phyloP scores from a whole-genome alignment of 2,329 filamentous ascomycete genomes.

The Fusarium staphyleae region DNA sequence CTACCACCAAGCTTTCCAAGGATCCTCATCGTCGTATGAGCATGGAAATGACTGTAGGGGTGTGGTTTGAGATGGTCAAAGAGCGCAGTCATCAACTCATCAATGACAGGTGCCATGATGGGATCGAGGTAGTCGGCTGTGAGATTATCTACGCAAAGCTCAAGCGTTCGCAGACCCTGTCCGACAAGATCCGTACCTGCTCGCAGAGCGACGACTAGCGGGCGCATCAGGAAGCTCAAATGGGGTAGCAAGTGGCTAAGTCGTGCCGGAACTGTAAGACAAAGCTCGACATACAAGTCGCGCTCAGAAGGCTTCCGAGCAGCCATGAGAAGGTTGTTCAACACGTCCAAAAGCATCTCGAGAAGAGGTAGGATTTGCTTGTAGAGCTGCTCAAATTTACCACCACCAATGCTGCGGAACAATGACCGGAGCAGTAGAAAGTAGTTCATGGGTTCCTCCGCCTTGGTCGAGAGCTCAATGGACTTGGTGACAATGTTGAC shows the following conservation, averaged over 20 bases:
- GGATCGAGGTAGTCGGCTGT: conserved; percentile 98
- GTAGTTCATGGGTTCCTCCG: conserved; percentile 98
- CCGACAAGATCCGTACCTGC: conserved; percentile 93
- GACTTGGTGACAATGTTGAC: conserved; percentile 97
- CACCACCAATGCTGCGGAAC: conserved; percentile 95
- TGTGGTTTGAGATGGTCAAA: conserved; percentile 95
- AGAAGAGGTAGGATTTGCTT: conserved; percentile 96
- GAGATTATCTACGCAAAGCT: conserved; percentile 97
- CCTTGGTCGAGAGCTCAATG: conserved; percentile 93
- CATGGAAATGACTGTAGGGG: conserved; percentile 96
- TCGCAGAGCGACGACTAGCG: conserved; percentile 91
- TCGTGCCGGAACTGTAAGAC: conserved; percentile 91
- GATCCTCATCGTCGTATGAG: conserved; percentile 97
- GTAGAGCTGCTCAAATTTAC: conserved; percentile 96
- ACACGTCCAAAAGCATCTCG: conserved; percentile 96
- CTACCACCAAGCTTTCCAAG: conserved; percentile 94
- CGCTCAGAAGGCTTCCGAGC: conserved; percentile 89
- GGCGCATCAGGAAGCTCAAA: conserved; percentile 95
- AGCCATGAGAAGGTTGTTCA: conserved; percentile 92
- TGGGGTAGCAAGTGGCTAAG: conserved; percentile 95
- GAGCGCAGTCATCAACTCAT: conserved; percentile 96
- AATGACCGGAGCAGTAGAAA: conserved; percentile 91
- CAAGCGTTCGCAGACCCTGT: conserved; percentile 89
- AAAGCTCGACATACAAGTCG: conserved; percentile 96
- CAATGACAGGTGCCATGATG: conserved; percentile 98